These are phyloP conservation scores for Nicotiana knightiana DNA, from an alignment of 257 asterid genomes.

Conservation along the genomic window DNA sequence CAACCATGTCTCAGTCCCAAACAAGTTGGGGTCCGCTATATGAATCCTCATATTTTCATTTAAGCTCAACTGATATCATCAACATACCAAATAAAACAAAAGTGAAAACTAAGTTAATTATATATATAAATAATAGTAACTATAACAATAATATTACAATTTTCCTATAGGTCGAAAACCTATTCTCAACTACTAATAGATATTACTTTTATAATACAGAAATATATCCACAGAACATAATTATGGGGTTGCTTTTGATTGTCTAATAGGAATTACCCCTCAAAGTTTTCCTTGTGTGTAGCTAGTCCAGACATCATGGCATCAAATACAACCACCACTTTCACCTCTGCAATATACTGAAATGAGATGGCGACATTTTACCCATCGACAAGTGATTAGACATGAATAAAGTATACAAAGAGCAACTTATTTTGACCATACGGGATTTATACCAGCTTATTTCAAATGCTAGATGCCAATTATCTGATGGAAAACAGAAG, in stretches of 20 bases:
- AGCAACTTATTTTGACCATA: background rate
- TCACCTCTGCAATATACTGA: conserved; percentile 63
- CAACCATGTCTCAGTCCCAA: too few relatives aligned
- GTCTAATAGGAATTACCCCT: conserved; percentile 48
- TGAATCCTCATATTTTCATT: too few relatives aligned
- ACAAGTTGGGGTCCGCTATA: too few relatives aligned
- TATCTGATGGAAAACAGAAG: background rate
- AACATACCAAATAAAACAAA: too few relatives aligned
- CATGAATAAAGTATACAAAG: background rate
- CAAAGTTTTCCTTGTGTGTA: conserved; percentile 75
- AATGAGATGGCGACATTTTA: conserved; percentile 12
- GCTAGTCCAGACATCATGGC: conserved; percentile 92
- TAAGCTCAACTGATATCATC: too few relatives aligned
- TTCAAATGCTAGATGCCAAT: background rate
- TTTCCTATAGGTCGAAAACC: too few relatives aligned
- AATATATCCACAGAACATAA: background rate
- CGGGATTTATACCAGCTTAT: background rate
- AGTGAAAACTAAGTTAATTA: too few relatives aligned
- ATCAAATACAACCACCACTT: conserved; percentile 97
- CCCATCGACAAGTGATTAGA: background rate
- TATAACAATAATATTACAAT: too few relatives aligned
- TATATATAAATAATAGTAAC: too few relatives aligned
- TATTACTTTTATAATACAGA: background rate
- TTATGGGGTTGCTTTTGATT: background rate
- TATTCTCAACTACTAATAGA: too few relatives aligned